A percentile compares a stretch with the other conserved stretches of the same genome.
Conservation (phyloP, 2,329 filamentous ascomycete genomes). For the Penicillium sp. region DNA sequence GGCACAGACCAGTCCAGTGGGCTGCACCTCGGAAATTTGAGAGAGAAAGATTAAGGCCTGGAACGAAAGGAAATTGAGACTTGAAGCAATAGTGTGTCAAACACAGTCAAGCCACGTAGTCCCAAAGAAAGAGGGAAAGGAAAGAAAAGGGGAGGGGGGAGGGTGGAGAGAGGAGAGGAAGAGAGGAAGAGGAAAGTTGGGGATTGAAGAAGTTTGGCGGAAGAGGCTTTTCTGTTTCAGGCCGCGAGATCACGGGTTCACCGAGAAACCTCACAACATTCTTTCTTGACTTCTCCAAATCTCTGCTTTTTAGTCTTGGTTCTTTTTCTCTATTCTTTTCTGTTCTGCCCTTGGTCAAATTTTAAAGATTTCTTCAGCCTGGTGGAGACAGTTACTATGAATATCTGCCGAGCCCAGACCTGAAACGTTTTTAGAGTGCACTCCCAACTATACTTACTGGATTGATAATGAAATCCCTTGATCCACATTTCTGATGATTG, state of each 20-base stretch:
- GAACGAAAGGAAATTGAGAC: slow-evolving; percentile 41
- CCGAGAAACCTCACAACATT: slow-evolving; percentile 17
- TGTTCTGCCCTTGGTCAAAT: neutral
- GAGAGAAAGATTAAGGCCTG: slow-evolving; percentile 16
- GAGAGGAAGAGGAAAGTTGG: slow-evolving; percentile 17
- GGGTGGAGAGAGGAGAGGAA: slow-evolving; percentile 16
- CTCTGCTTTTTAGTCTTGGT: neutral
- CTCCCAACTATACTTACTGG: slow-evolving; percentile 16
- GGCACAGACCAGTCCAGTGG: slow-evolving; percentile 48
- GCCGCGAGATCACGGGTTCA: slow-evolving; percentile 26
- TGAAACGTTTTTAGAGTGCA: slow-evolving; percentile 18
- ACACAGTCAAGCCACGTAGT: slow-evolving; percentile 39
- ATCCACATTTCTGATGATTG: slow-evolving; percentile 9
- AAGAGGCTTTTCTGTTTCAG: slow-evolving; percentile 27
- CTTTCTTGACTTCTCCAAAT: slow-evolving; percentile 2
- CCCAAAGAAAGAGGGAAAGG: slow-evolving; percentile 27
- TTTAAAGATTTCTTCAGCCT: slow-evolving; percentile 6
- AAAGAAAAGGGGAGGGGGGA: slow-evolving; percentile 19
- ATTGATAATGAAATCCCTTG: slow-evolving; percentile 18
- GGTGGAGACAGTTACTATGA: slow-evolving; percentile 25
- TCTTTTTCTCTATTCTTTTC: neutral
- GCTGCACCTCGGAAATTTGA: slow-evolving; percentile 40
- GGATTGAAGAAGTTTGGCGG: slow-evolving; percentile 19
- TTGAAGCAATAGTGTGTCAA: slow-evolving; percentile 46
- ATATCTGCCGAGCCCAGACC: slow-evolving; percentile 18